A percentile compares a stretch with the other conserved stretches of the same genome.
Evolutionary conservation across 805 yeast species (phyloP).

Genomic region (Candida ulmi): DNA sequence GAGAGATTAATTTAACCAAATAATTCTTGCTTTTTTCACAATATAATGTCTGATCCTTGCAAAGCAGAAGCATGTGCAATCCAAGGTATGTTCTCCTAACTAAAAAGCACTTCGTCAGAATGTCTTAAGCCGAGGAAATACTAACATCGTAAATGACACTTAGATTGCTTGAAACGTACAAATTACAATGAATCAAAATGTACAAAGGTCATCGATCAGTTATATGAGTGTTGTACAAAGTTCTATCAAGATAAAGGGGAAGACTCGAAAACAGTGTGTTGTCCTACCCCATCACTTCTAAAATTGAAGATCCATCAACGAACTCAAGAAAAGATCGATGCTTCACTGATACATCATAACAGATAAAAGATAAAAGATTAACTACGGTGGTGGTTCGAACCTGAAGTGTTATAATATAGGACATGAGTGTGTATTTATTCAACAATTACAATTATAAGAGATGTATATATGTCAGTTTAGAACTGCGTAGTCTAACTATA

Average conservation of each 20-base stretch:
- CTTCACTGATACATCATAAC: constrained; percentile 33
- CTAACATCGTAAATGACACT: constrained; percentile 3
- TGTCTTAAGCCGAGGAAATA: background rate
- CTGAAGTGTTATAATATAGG: no score
- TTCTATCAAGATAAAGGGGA: constrained; percentile 59
- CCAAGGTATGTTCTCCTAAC: constrained; percentile 42
- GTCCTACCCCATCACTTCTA: constrained; percentile 66
- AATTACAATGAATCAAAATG: constrained; percentile 74
- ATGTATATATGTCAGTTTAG: constrained; percentile 51
- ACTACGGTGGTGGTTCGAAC: no score
- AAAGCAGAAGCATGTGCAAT: constrained; percentile 79
- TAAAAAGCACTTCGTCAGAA: no score
- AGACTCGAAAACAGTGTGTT: constrained; percentile 62
- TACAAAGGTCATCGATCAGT: constrained; percentile 55
- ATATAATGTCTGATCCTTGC: constrained; percentile 45
- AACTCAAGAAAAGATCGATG: constrained; percentile 50
- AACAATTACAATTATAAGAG: background rate
- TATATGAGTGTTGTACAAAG: constrained; percentile 69
- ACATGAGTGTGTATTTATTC: no score
- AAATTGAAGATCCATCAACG: constrained; percentile 63
- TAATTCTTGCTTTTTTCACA: no score
- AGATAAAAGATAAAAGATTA: background rate
- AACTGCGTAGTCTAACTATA: constrained; percentile 62
- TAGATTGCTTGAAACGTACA: constrained; percentile 57
- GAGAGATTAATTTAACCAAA: no score